phyloP scores from a whole-genome alignment of 2,329 filamentous ascomycete species.

The Chrysoporthe austroafricana region DNA sequence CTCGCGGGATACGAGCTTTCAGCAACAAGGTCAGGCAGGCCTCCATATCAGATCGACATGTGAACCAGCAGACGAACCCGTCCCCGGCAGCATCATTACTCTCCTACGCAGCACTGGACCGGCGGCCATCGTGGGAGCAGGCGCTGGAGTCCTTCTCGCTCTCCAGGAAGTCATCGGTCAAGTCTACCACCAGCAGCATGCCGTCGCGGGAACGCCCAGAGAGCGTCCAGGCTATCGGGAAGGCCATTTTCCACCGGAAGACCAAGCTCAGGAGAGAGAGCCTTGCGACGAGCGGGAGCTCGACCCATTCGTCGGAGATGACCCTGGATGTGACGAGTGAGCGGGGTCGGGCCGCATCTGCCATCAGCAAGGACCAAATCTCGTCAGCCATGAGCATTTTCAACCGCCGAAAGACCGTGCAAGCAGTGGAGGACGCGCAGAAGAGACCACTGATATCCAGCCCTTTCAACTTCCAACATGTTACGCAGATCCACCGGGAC shows the following conservation, averaged over 20 bases:
- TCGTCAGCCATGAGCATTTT: slow-evolving; percentile 43
- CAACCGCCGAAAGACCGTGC: slow-evolving; percentile 49
- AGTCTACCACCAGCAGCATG: slow-evolving; percentile 58
- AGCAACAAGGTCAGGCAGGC: slow-evolving; percentile 62
- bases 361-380: slow-evolving; percentile 23
- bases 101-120: slow-evolving; percentile 49
- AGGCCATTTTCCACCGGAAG: slow-evolving; percentile 61
- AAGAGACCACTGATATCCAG: slow-evolving; percentile 61
- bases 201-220: slow-evolving; percentile 59
- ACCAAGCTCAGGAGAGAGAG: slow-evolving; percentile 56
- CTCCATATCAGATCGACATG: slow-evolving; percentile 52
- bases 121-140: slow-evolving; percentile 53
- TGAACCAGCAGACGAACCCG: slow-evolving; percentile 53
- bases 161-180: slow-evolving; percentile 59
- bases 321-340: slow-evolving; percentile 32
- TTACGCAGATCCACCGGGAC: slow-evolving; percentile 61
- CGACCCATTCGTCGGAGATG: slow-evolving; percentile 51
- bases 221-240: slow-evolving; percentile 62
- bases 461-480: slow-evolving; percentile 70
- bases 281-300: slow-evolving; percentile 52
- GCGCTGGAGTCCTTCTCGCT: slow-evolving; percentile 52
- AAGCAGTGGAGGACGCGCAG: slow-evolving; percentile 37
- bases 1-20: slow-evolving; percentile 61
- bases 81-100: slow-evolving; percentile 60
- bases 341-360: slow-evolving; percentile 33